These are phyloP conservation scores for Blastobotrys robertii DNA, from an alignment of 805 yeast genomes.

Conservation along the genomic window DNA sequence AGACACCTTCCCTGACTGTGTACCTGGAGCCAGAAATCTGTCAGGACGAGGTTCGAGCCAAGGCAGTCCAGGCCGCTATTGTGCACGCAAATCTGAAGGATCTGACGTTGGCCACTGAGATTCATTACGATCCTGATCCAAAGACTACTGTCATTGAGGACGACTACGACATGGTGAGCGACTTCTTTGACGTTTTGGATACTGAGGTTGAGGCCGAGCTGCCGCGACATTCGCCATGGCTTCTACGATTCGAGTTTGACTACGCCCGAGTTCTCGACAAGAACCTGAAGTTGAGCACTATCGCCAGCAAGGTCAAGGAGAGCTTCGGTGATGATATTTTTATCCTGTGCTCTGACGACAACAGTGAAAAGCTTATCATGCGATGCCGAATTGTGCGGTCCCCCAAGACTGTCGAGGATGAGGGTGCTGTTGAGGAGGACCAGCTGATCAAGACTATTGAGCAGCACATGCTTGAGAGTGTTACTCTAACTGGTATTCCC, in stretches of 20 bases:
- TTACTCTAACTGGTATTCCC: conserved; percentile 90
- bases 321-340: conserved; percentile 91
- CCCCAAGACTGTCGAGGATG: conserved; percentile 87
- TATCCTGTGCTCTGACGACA: conserved; percentile 98
- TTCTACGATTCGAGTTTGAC: conserved; percentile 89
- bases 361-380: conserved; percentile 89
- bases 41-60: conserved; percentile 85
- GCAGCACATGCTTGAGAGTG: conserved; percentile 90
- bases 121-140: conserved; percentile 97
- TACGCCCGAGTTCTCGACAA: conserved; percentile 99
- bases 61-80: conserved; percentile 90
- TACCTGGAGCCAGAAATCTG: conserved; percentile 75
- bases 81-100: conserved; percentile 93
- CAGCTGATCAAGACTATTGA: conserved; percentile 91
- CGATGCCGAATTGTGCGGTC: conserved; percentile 98
- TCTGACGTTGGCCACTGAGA: conserved; percentile 95
- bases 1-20: conserved; percentile 99
- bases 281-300: conserved; percentile 96
- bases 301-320: conserved; percentile 88
- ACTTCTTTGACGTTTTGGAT: conserved; percentile 95
- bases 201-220: conserved; percentile 91
- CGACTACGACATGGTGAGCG: conserved; percentile 94
- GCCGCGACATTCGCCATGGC: conserved; percentile 97
- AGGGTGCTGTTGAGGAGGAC: conserved; percentile 93
- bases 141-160: conserved; percentile 93